Evolutionary conservation across 768 basidiomycete species (phyloP), one percentile per base, ranked within the genome.

Genomic region (Pisolithus orientalis): DNA sequence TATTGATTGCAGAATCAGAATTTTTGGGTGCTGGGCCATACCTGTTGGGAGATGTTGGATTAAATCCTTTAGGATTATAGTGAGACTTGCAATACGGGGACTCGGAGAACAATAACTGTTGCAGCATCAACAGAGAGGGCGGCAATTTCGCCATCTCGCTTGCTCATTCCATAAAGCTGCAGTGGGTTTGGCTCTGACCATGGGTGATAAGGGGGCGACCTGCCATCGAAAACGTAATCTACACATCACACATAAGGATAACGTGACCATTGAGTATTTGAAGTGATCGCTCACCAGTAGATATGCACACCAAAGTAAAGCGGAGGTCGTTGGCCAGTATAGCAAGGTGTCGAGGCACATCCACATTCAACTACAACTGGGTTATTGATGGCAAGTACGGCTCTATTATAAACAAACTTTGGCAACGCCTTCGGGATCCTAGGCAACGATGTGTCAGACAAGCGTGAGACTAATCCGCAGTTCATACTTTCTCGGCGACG

Each of bases 151-250:
- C 93, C 95, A 24, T 85, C 88, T 34, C 84, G 77, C 68, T 99
- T 99, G 3, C 88, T 87, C 59, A 77, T 70, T 1, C 92, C 95
- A 32, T 99, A 99, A 14, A 88, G 72, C 50, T 99, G 89, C 34
- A 97, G 70, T 1, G 95, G 95, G 62, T 93, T 90, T 11, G 90
- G 80, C 31, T 68, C 62, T 13, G 85, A 82, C 6, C 76, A 75
- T 0, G 91, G 86, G 6, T 79, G 76, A 72, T 99, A 99, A 0
- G 94, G 93, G 3, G 95, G 91, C 1, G 85, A 83, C n/a, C 79
- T 84, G 1, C 95, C 95, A 57, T 94, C 91, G 63, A 98, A 98
- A 14, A 99, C 93, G 70, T 97, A 97, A 69, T 99, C 94, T 86
- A 58, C 28, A 25, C 49, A 48, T 44, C 51, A n/a, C 24, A 16